Base-by-base conservation (phyloP, 768 basidiomycete genomes). In the Imleria badia region DNA sequence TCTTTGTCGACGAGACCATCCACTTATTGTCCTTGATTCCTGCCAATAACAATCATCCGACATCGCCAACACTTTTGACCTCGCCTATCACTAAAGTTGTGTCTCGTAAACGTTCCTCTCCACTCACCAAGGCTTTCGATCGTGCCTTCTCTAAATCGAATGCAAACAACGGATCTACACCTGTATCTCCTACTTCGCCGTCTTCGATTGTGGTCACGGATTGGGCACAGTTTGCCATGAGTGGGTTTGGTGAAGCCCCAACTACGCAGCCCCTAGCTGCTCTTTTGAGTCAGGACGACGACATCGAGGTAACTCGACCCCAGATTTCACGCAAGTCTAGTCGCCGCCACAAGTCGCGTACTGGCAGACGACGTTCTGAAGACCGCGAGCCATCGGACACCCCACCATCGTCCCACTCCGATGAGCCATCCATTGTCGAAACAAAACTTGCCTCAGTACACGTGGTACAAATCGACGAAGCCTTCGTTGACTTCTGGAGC, bases 401-500 rank as follows among this genome's bases (percentile, higher is more conserved):
- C 51, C 45, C 51, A 47, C 54, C 36, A 42, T 66, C 52, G 48
- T 66, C 72, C 6, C 69, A 63, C 9, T 50, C 45, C 6, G 52
- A 62, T 30, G 64, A 56, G 31, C 6, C 52, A 4, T 45, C 53
- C 39, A 47, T 68, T 20, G 5, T 70, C 56, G 73, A 78, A 20
- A 76, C 77, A 0, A 67, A 71, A 10, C 68, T 85, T 12, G 71
- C 76, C 14, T 69, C 69, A 2, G 61, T 70, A 9, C 61, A 62
- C 10, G 59, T 81, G 34, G 71, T 84, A n/a, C 78, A 83, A 55
- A 64, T 92, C 12, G 90, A 92, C 62, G 89, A 91, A 62, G 87
- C 89, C 1, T 91, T 92, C 66, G 72, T 91, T 50, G 89, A 92
- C 67, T 90, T 90, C 65, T 91, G 89, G 88, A 80, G 77, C 47